Evolutionary conservation across 1,284 basidiomycete species (phyloP).

Genomic region (Trichosporon asahii): DNA sequence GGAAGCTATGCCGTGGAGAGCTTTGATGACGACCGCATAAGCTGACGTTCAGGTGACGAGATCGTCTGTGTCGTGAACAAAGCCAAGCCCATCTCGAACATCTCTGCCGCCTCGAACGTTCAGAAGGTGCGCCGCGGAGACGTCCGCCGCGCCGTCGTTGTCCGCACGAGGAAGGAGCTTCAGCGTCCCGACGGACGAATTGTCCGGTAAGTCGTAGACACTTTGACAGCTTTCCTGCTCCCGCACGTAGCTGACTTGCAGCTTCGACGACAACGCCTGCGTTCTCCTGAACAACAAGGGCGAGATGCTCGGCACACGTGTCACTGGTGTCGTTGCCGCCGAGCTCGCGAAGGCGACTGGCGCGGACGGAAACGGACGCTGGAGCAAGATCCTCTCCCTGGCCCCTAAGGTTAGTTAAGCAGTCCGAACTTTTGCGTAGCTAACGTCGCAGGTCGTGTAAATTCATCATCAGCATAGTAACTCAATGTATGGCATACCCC

Average conservation of each 20-base stretch:
- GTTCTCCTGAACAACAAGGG: constrained; percentile 94
- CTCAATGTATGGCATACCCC: constrained; percentile 20
- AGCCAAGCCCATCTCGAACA: constrained; percentile 68
- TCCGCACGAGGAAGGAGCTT: constrained; percentile 64
- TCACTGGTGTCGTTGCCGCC: constrained; percentile 87
- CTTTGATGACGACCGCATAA: neutral
- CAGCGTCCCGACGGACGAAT: constrained; percentile 45
- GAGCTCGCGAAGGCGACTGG: constrained; percentile 63
- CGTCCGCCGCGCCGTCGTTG: constrained; percentile 89
- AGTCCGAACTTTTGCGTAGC: neutral
- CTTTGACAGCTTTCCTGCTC: neutral
- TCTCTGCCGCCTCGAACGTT: constrained; percentile 51
- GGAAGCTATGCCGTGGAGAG: neutral
- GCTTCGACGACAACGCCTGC: constrained; percentile 97
- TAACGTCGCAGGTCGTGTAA: constrained; percentile 16
- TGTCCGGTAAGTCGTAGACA: constrained; percentile 36
- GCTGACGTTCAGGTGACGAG: constrained; percentile 72
- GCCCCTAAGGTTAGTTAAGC: constrained; percentile 72
- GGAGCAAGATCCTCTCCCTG: constrained; percentile 89
- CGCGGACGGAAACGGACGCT: constrained; percentile 61
- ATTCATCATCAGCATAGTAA: constrained; percentile 10
- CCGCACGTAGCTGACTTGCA: constrained; percentile 32
- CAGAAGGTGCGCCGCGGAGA: constrained; percentile 85
- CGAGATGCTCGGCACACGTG: constrained; percentile 93
- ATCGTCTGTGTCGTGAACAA: constrained; percentile 94